These are phyloP conservation scores for Chaetomium fimeti DNA, from an alignment of 495 filamentous ascomycete species.

Conservation along the genomic window DNA sequence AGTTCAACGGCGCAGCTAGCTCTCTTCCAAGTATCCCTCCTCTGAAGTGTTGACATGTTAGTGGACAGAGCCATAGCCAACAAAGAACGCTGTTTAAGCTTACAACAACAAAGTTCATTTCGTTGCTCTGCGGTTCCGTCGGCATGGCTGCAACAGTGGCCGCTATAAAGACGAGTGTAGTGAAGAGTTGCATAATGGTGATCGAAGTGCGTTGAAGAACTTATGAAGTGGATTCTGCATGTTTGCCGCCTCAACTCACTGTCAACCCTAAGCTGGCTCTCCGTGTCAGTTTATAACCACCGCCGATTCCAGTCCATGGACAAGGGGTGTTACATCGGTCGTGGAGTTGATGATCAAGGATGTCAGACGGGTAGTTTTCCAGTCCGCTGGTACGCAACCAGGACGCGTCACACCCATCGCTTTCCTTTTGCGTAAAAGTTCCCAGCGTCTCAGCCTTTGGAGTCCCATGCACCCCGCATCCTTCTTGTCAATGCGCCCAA, in stretches of 20 bases:
- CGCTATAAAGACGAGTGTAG: background rate
- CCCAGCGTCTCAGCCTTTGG: background rate
- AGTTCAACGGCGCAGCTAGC: background rate
- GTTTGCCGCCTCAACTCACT: background rate
- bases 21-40: background rate
- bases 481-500: background rate
- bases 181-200: background rate
- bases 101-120: background rate
- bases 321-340: background rate
- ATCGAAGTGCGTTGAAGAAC: background rate
- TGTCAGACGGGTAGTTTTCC: conserved; percentile 4
- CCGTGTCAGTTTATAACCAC: background rate
- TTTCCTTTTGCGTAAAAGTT: background rate
- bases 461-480: background rate
- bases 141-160: background rate
- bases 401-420: background rate
- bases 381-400: background rate
- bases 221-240: background rate
- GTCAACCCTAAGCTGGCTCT: background rate
- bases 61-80: too few species aligned
- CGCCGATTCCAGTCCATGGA: background rate
- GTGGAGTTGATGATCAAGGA: background rate
- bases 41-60: background rate
- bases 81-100: background rate
- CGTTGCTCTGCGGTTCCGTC: background rate